Conservation (phyloP, 2,329 filamentous ascomycete genomes). For the Cordyceps farinosa region DNA sequence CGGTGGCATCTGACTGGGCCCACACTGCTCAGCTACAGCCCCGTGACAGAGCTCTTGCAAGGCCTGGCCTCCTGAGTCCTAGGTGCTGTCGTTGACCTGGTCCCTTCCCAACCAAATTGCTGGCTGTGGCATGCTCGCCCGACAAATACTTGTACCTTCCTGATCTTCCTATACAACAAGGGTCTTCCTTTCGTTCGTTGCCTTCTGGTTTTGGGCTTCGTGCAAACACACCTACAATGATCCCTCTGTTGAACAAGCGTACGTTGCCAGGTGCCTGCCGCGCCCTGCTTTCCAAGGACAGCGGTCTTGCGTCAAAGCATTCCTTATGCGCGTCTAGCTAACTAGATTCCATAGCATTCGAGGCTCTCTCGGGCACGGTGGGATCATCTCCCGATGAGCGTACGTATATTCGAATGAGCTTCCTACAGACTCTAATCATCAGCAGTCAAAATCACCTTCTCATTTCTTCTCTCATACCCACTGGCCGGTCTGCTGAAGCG, state of each 20-base stretch:
- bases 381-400: conserved; percentile 46
- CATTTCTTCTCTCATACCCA: conserved; percentile 89
- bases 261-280: not conserved
- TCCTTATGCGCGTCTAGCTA: not conserved
- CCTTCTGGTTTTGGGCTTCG: not conserved
- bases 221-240: conserved; percentile 1
- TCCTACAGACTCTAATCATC: not conserved
- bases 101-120: conserved; percentile 6
- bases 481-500: conserved; percentile 85
- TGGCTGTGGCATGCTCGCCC: not conserved
- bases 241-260: conserved; percentile 14
- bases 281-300: not conserved
- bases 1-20: conserved; percentile 13
- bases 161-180: not conserved
- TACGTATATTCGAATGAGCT: conserved; percentile 27
- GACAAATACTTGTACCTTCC: not conserved
- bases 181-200: too few species aligned
- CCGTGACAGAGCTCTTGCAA: conserved; percentile 2
- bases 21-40: not conserved
- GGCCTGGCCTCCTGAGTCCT: not conserved
- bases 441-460: conserved; percentile 86
- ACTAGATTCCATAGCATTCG: conserved; percentile 38
- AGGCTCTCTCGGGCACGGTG: conserved; percentile 38
- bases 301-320: not conserved
- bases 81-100: not conserved